A percentile compares a stretch with the other conserved stretches of the same genome.
Evolutionary conservation across 352 stramenopile genomes (phyloP).

Genomic region (Sclerospora graminicola): DNA sequence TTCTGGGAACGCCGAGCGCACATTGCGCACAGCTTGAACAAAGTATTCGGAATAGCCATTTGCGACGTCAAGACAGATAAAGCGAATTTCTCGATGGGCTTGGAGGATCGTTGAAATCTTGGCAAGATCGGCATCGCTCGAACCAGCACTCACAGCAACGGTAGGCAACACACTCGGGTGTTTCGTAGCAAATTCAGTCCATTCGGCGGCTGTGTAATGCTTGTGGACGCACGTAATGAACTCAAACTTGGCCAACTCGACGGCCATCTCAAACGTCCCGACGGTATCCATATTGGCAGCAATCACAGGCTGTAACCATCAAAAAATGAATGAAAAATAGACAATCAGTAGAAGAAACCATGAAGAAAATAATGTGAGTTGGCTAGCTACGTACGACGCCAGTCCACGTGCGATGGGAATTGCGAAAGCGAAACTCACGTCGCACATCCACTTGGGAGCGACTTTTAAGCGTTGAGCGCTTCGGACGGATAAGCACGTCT

Average conservation of each 20-base stretch:
- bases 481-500: conserved; percentile 90
- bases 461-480: conserved; percentile 87
- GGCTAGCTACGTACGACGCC: conserved; percentile 48
- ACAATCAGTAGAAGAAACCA: not conserved
- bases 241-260: conserved; percentile 62
- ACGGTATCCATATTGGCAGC: conserved; percentile 90
- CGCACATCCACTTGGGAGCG: conserved; percentile 72
- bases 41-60: conserved; percentile 86
- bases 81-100: conserved; percentile 49
- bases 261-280: conserved; percentile 86
- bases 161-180: conserved; percentile 52
- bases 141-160: conserved; percentile 75
- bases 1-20: conserved; percentile 42
- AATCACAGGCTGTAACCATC: conserved; percentile 56
- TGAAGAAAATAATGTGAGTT: too few relatives aligned
- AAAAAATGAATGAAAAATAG: not conserved
- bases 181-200: conserved; percentile 38
- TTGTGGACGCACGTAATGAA: conserved; percentile 89
- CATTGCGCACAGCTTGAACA: conserved; percentile 64
- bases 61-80: conserved; percentile 87
- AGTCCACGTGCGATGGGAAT: conserved; percentile 65
- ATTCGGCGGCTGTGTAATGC: conserved; percentile 76
- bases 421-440: conserved; percentile 62
- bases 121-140: conserved; percentile 52
- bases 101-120: conserved; percentile 56